Percentiles rank a stretch among this genome's conserved stretches.
phyloP scores from a whole-genome alignment of 805 yeast genomes.

The Yarrowia deformans region DNA sequence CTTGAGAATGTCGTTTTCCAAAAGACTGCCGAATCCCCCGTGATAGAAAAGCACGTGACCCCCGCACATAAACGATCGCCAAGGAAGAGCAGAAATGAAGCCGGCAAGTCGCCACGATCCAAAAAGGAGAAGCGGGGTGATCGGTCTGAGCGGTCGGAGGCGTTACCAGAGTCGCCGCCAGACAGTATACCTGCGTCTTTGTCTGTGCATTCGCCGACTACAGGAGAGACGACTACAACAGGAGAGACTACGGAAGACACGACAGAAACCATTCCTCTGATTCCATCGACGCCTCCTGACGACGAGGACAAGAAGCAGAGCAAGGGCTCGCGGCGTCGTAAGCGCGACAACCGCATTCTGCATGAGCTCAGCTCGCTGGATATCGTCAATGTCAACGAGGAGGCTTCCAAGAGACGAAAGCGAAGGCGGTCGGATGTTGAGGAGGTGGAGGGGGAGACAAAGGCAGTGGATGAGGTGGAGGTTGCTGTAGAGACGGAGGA shows the following conservation, averaged over 20 bases:
- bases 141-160: neutral
- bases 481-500: neutral
- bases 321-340: neutral
- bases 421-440: slow-evolving; percentile 4
- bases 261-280: slow-evolving; percentile 7
- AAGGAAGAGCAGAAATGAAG: neutral
- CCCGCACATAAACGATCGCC: neutral
- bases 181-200: slow-evolving; percentile 9
- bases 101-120: neutral
- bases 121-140: neutral
- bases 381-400: slow-evolving; percentile 10
- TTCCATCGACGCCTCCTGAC: slow-evolving; percentile 31
- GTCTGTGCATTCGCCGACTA: neutral
- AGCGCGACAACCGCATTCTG: slow-evolving; percentile 23
- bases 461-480: neutral
- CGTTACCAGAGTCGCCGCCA: slow-evolving; percentile 3
- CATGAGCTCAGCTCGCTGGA: slow-evolving; percentile 21
- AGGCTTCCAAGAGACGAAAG: slow-evolving; percentile 2
- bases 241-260: too few relatives aligned
- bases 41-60: too few relatives aligned
- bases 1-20: too few relatives aligned
- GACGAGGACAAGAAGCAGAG: slow-evolving; percentile 13
- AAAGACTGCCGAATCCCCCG: too few relatives aligned
- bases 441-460: neutral
- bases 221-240: neutral